These are phyloP conservation scores for Sporobolomyces roseus DNA, from an alignment of 768 basidiomycete genomes.

Conservation along the genomic window DNA sequence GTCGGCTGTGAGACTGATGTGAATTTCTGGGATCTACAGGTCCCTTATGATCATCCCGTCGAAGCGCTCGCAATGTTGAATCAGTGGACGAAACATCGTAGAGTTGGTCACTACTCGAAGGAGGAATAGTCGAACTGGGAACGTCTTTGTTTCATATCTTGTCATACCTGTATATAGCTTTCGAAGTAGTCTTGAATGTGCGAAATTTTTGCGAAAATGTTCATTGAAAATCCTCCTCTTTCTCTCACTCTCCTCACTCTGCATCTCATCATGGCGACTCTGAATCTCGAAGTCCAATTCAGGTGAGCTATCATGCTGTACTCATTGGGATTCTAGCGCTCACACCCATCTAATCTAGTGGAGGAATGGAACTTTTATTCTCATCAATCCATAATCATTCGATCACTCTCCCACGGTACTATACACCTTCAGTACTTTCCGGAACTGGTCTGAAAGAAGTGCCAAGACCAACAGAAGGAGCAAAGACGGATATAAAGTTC, in stretches of 20 bases:
- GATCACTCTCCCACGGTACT: conserved; percentile 57
- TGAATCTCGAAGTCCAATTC: conserved; percentile 43
- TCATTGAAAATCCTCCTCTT: background rate
- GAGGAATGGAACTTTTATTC: conserved; percentile 83
- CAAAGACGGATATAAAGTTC: conserved; percentile 62
- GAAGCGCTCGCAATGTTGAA: conserved; percentile 41
- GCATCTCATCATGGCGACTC: conserved; percentile 17
- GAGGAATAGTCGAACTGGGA: too few relatives aligned
- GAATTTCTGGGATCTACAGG: background rate
- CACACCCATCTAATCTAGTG: conserved; percentile 49
- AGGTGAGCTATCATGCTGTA: conserved; percentile 36
- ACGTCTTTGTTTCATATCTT: too few relatives aligned
- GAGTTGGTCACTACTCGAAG: conserved; percentile 14
- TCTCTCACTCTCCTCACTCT: background rate
- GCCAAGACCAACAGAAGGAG: conserved; percentile 41
- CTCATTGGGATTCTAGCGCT: too few relatives aligned
- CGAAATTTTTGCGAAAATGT: background rate
- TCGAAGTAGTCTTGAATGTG: background rate
- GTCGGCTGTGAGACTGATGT: too few relatives aligned
- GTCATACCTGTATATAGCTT: too few relatives aligned
- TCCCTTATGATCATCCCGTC: conserved; percentile 41
- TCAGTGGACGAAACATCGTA: conserved; percentile 19
- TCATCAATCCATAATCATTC: conserved; percentile 62
- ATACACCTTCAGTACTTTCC: conserved; percentile 43
- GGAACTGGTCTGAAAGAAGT: conserved; percentile 34